These are phyloP conservation scores for Chaetomium cochliodes DNA, from an alignment of 495 filamentous ascomycete genomes.

Conservation along the genomic window DNA sequence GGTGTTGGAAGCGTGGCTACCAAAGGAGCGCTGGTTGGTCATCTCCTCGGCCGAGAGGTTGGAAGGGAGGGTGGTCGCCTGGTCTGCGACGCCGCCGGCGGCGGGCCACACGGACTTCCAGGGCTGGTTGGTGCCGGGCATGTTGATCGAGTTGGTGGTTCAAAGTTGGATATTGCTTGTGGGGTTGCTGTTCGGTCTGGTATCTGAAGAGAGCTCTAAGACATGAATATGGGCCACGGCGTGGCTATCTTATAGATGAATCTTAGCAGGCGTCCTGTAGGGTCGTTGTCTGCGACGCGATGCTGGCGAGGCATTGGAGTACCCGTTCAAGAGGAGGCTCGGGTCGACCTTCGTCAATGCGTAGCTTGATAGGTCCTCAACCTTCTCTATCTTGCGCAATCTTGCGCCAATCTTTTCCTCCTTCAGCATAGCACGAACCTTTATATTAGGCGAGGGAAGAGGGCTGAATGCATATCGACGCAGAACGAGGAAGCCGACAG, in stretches of 20 bases:
- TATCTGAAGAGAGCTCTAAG: too few species aligned
- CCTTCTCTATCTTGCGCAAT: neutral
- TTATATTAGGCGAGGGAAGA: too few species aligned
- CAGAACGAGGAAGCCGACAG: too few species aligned
- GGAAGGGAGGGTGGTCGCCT: neutral
- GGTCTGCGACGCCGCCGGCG: neutral
- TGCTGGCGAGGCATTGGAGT: too few species aligned
- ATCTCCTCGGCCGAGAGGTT: constrained; percentile 5
- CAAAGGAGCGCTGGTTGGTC: constrained; percentile 7
- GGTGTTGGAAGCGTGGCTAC: constrained; percentile 5
- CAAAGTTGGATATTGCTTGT: neutral
- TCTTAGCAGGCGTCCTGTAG: too few species aligned
- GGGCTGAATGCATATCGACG: too few species aligned
- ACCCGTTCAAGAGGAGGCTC: neutral
- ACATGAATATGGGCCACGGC: too few species aligned
- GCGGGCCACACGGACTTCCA: constrained; percentile 4
- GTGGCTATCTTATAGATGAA: too few species aligned
- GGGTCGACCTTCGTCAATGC: neutral
- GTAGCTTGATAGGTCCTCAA: neutral
- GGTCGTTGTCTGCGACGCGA: too few species aligned
- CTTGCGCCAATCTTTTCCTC: neutral
- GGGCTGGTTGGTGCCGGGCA: constrained; percentile 1
- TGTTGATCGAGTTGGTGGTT: neutral
- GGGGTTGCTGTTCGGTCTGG: too few species aligned
- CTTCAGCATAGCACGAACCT: too few species aligned